phyloP scores from a whole-genome alignment of 306 rosid species.

The Cyclanthera cordifolia region DNA sequence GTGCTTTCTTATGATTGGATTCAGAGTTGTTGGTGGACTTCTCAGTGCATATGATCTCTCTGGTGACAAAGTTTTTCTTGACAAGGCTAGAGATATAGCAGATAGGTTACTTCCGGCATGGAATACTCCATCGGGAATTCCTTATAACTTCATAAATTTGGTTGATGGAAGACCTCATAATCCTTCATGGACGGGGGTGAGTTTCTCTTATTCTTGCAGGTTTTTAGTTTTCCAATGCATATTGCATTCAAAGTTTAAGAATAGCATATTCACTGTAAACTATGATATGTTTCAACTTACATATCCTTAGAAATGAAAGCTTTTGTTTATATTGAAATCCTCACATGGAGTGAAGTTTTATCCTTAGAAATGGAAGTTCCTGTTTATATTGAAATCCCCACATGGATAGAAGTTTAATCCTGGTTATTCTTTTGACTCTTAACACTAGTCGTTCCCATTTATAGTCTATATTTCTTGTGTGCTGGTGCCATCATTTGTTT shows the following conservation, averaged over 20 bases:
- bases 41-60: constrained; percentile 96
- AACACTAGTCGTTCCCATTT: neutral
- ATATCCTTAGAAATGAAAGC: constrained; percentile 7
- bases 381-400: neutral
- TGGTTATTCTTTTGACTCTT: too few relatives aligned
- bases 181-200: constrained; percentile 93
- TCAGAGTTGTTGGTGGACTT: constrained; percentile 98
- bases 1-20: constrained; percentile 22
- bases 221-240: constrained; percentile 16
- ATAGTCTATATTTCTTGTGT: neutral
- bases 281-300: neutral
- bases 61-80: constrained; percentile 72
- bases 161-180: constrained; percentile 70
- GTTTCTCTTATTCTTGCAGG: constrained; percentile 7
- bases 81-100: constrained; percentile 86
- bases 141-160: constrained; percentile 83
- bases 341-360: neutral
- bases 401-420: neutral
- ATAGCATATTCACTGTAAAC: neutral
- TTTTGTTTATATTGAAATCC: neutral
- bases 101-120: constrained; percentile 96
- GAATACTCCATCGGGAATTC: constrained; percentile 86
- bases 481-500: neutral
- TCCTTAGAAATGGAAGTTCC: constrained; percentile 10
- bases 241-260: constrained; percentile 4